phyloP scores from a whole-genome alignment of 129 eudicot species.

The Tanacetum coccineum region DNA sequence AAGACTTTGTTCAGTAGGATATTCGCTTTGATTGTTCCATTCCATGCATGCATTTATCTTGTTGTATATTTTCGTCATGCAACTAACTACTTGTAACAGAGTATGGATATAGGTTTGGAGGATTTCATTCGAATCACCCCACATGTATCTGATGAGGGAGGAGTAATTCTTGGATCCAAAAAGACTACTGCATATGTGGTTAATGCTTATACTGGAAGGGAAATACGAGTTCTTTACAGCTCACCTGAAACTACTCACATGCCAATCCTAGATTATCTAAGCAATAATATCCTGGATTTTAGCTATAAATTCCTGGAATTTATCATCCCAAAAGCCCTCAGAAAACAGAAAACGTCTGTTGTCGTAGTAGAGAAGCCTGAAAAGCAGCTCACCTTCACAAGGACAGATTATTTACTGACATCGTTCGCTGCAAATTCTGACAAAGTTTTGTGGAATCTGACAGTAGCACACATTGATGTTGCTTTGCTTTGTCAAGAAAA shows the following conservation, averaged over 20 bases:
- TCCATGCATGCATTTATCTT: conserved; percentile 17
- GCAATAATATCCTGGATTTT: conserved; percentile 19
- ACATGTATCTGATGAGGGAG: conserved; percentile 80
- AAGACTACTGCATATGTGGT: conserved; percentile 68
- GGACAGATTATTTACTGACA: conserved; percentile 71
- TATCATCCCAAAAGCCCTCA: conserved; percentile 17
- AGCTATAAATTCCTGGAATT: conserved; percentile 18
- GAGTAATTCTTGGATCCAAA: conserved; percentile 74
- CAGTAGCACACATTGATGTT: conserved; percentile 68
- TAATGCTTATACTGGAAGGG: conserved; percentile 69
- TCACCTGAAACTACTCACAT: conserved; percentile 37
- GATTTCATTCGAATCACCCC: conserved; percentile 76
- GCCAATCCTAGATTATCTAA: conserved; percentile 8
- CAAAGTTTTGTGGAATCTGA: conserved; percentile 75
- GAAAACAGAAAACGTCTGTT: conserved; percentile 26
- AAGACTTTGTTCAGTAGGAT: too few species aligned
- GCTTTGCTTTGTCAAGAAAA: conserved; percentile 68
- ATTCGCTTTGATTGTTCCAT: background rate
- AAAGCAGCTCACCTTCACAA: conserved; percentile 63
- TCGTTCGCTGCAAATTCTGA: conserved; percentile 53
- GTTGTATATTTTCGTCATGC: background rate
- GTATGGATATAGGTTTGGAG: conserved; percentile 51
- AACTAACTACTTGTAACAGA: conserved; percentile 35
- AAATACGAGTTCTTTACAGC: conserved; percentile 41
- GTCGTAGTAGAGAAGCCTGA: conserved; percentile 27